Evolutionary conservation across 1,139 yeast species (phyloP), one percentile per base, ranked within the genome.

Genomic region (Pichia sp.): DNA sequence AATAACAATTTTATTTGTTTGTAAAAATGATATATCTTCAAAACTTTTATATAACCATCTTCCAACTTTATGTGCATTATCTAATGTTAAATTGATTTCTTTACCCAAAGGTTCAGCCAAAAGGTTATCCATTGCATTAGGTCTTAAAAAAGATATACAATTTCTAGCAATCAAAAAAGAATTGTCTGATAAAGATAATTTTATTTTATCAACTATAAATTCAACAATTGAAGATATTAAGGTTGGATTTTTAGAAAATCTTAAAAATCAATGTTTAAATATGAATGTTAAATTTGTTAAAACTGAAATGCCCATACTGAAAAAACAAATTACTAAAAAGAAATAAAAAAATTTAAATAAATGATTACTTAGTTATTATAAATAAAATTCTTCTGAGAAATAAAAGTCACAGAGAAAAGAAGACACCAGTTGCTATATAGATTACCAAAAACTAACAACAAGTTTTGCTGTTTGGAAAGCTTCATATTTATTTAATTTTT

Each of bases 61-160:
- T 46, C 87, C 87, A 0, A 65, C 70, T 1, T 61, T 80, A 22
- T 59, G 76, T 16, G 69, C 61, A 45, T 67, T 78, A 2, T 72
- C 84, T 0, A 69, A 77, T 0, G 76, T 77, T 2, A 78, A 77
- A 52, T 62, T 80, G 35, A 64, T 80, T 0, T 78, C 75, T 49
- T 64, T 80, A 16, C 83, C 85, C 1, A 66, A 67, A 50, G 74
- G 76, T 1, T 63, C 78, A 4, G 63, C 68, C 57, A 55, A 53
- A 2, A 57, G 56, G 44, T 53, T 79, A 3, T 68, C 74, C 20
- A 50, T 57, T 12, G 61, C 63, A 1, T 54, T 74, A 20, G 65
- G 61, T 3, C 25, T 37, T 4, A 43, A 45, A 6, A 41, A 45
- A 10, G 43, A 53, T 3, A 46, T 51, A 20, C 58, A 55, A 24